Percentiles rank a stretch among this genome's conserved stretches.
These are phyloP conservation scores for Wickerhamiella vanderwaltii DNA, from an alignment of 805 yeast species.

Conservation along the genomic window DNA sequence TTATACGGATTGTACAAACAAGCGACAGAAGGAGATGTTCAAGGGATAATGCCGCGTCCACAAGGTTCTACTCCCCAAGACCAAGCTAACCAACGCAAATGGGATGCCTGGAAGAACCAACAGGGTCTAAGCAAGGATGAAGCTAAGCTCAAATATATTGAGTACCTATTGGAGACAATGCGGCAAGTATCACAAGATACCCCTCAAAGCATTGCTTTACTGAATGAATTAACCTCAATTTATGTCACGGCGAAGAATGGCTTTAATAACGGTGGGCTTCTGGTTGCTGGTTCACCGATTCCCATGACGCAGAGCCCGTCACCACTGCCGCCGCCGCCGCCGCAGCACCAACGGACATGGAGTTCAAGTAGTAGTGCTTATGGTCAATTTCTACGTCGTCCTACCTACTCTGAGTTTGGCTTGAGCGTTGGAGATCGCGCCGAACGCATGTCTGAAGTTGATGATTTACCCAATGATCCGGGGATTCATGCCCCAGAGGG, in stretches of 20 bases:
- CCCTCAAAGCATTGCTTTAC: constrained; percentile 50
- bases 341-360: constrained; percentile 15
- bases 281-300: not conserved
- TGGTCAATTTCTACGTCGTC: constrained; percentile 21
- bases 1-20: constrained; percentile 79
- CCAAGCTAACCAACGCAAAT: constrained; percentile 56
- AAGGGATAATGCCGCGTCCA: constrained; percentile 55
- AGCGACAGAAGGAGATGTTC: constrained; percentile 78
- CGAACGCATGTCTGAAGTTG: constrained; percentile 4
- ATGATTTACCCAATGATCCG: constrained; percentile 3
- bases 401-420: constrained; percentile 22
- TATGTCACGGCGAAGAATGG: constrained; percentile 37
- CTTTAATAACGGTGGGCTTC: not conserved
- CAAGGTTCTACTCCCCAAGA: constrained; percentile 47
- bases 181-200: constrained; percentile 35
- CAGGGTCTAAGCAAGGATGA: constrained; percentile 56
- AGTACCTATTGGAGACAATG: constrained; percentile 62
- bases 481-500: constrained; percentile 6
- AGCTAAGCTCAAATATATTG: constrained; percentile 62
- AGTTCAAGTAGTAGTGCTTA: constrained; percentile 17
- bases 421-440: constrained; percentile 20
- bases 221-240: constrained; percentile 54
- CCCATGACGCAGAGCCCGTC: no score
- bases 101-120: constrained; percentile 75
- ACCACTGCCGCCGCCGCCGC: no score